Evolutionary conservation across 768 basidiomycete species (phyloP), one percentile per base, ranked within the genome.

Genomic region (Collybia mongolica): DNA sequence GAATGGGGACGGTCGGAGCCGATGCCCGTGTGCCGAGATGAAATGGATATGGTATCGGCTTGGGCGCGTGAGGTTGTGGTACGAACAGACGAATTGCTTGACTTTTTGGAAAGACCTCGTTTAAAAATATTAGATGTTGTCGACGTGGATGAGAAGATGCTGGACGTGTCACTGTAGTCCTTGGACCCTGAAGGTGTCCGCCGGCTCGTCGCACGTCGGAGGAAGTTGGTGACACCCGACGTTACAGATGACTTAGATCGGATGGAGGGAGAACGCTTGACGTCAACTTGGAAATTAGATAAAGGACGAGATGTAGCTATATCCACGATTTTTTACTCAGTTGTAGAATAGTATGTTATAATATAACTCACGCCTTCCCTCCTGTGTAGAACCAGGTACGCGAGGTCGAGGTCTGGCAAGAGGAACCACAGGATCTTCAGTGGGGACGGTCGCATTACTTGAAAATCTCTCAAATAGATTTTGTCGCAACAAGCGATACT

Each of bases 381-480:
- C 71, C 26, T 64, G 53, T 14, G 57, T 48, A 23, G 59, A 39
- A 7, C 63, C 58, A 11, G 52, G 55, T 28, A 65, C 67, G 58
- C 67, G 65, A 51, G 69, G 65, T 39, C 65, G 61, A 20, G 68
- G 60, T 52, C 63, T 63, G 46, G 73, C 64, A 54, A 80, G 72
- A 36, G 85, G 84, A 39, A 89, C 81, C 38, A 89, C 63, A 19
- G 89, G 72, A 8, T 61, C 65, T 64, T 91, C 89, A 35, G 76
- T 72, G 5, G 88, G 87, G 18, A 88, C 73, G 7, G 71, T 61
- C 20, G 80, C 70, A 44, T 73, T 76, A 53, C 70, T 80, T 14
- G 88, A 77, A 59, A 90, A 82, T 46, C 91, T 81, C 63, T 92
- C 88, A 57, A 93, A 93, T 35, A 93, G 73, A 61, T 85, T 90